Evolutionary conservation across 148 eudicot species (phyloP), one percentile per base, ranked within the genome.

Genomic region (Pharnaceum exiguum): DNA sequence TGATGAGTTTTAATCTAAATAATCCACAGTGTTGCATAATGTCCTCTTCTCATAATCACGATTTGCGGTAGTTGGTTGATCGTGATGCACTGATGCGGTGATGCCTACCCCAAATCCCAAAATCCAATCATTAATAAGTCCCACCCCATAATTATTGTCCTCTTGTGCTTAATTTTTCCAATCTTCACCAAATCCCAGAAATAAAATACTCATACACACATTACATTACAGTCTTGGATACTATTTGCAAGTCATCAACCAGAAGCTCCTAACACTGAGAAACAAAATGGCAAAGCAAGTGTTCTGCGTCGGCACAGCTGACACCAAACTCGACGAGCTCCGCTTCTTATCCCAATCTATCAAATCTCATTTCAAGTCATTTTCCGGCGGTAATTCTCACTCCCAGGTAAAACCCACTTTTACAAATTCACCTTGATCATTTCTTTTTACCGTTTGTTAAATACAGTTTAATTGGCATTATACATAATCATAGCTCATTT

Each of bases 321-420:
- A 93, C 73, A 85, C 96, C 1, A 93, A 93, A 73, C 75, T 85
- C 17, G 76, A 93, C 9, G 98, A 93, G 62, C 77, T 93, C 57
- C 69, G 58, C 11, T 93, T 81, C 71, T 70, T 93, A 39, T 67
- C 91, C 25, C 61, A 79, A 25, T 79, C 91, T 32, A 68, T 93
- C 54, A 74, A 66, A 24, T 89, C 87, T 35, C 71, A 63, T 68
- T 69, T 89, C 72, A 70, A 56, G 17, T 68, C 53, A 33, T 93
- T 93, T 63, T 81, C 82, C 17, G 5, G 67, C 28, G 5, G 2
- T 54, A 49, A 45, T 23, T 72, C 82, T 51, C 62, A 57, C 33
- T 68, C 75, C 46, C 74, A 77, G 90, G 95, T 81, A 48, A n/a
- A n/a, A n/a, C 48, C 3, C 10, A 2, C 22, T 35, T 10, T 39